Conservation (phyloP, 1,284 basidiomycete genomes). For the Leccinum pachyderme region DNA sequence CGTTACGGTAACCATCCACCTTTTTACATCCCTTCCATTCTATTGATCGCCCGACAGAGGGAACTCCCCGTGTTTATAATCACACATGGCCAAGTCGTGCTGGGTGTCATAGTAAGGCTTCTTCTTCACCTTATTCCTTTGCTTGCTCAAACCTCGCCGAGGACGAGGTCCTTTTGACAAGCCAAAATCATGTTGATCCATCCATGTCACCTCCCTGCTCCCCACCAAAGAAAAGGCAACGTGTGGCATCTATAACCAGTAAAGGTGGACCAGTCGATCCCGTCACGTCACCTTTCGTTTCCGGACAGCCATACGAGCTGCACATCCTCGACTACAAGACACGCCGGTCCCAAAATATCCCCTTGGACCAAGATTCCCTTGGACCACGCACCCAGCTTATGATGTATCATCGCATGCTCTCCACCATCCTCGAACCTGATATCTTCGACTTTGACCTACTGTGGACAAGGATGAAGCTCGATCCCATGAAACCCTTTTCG, state of each 20-base stretch:
- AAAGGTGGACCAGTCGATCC: slow-evolving; percentile 6
- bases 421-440: slow-evolving; percentile 44
- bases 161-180: slow-evolving; percentile 39
- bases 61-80: slow-evolving; percentile 76
- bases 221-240: slow-evolving; percentile 21
- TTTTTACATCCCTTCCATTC: not conserved
- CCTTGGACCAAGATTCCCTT: slow-evolving; percentile 59
- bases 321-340: slow-evolving; percentile 79
- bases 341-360: slow-evolving; percentile 52
- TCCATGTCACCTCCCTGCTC: not conserved
- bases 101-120: slow-evolving; percentile 62
- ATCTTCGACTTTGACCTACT: slow-evolving; percentile 53
- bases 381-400: slow-evolving; percentile 78
- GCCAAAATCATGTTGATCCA: not conserved
- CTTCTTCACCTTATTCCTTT: not conserved
- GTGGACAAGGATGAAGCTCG: slow-evolving; percentile 53
- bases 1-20: slow-evolving; percentile 43
- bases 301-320: slow-evolving; percentile 36
- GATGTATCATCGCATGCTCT: slow-evolving; percentile 77
- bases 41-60: slow-evolving; percentile 40
- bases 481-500: slow-evolving; percentile 51
- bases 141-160: slow-evolving; percentile 24
- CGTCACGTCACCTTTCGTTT: not conserved
- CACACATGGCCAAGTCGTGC: slow-evolving; percentile 52
- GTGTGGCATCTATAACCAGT: not conserved